phyloP scores from a whole-genome alignment of 2,329 filamentous ascomycete genomes.

The Niveomyces coronatus region DNA sequence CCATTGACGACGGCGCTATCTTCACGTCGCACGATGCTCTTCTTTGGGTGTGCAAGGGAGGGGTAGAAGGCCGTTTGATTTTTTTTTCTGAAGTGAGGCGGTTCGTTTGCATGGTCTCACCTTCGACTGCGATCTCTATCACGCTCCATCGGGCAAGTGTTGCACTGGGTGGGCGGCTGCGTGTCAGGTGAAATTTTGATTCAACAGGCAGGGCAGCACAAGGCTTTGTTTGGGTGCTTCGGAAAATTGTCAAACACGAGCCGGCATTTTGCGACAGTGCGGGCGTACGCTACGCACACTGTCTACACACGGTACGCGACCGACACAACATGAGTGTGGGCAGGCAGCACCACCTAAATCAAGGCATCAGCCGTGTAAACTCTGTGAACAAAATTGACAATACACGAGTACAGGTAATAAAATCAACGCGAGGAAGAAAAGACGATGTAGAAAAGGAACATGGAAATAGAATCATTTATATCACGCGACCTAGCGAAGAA shows the following conservation, averaged over 20 bases:
- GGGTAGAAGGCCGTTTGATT: too few relatives aligned
- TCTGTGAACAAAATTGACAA: too few relatives aligned
- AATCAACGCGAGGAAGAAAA: background rate
- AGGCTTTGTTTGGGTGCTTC: background rate
- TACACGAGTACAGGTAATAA: too few relatives aligned
- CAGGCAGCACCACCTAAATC: too few relatives aligned
- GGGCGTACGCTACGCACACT: background rate
- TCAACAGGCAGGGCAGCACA: background rate
- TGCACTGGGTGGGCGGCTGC: background rate
- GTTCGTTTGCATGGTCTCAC: constrained; percentile 3
- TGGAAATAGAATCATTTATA: background rate
- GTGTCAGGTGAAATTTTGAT: background rate
- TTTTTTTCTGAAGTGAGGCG: background rate
- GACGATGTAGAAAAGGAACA: background rate
- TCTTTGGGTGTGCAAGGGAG: too few relatives aligned
- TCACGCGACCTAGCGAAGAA: background rate
- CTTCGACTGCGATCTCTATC: constrained; percentile 13
- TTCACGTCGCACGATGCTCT: too few relatives aligned
- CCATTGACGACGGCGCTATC: too few relatives aligned
- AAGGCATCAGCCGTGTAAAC: too few relatives aligned
- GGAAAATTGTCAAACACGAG: constrained; percentile 1
- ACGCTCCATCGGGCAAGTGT: constrained; percentile 7
- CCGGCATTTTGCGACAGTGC: background rate
- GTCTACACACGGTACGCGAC: background rate
- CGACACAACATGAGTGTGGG: too few relatives aligned